These are phyloP conservation scores for Inga leiocalycina DNA, from an alignment of 306 rosid genomes.

Conservation along the genomic window DNA sequence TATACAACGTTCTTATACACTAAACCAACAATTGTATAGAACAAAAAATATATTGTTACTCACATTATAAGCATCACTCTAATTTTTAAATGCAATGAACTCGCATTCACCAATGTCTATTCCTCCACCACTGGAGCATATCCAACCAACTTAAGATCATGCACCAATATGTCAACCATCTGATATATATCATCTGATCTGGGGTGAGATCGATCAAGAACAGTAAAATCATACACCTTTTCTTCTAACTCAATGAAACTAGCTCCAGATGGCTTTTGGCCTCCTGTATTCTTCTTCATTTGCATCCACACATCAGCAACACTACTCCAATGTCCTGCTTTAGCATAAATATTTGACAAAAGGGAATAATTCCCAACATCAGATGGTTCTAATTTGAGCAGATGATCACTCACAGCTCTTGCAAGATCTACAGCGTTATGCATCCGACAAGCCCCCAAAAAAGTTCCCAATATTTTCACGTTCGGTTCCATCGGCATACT, in stretches of 20 bases:
- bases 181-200: conserved; percentile 65
- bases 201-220: conserved; percentile 71
- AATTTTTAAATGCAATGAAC: conserved; percentile 13
- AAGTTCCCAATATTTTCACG: conserved; percentile 66
- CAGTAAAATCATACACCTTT: conserved; percentile 79
- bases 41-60: neutral
- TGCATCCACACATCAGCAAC: conserved; percentile 62
- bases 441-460: conserved; percentile 84
- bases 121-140: conserved; percentile 38
- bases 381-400: conserved; percentile 56
- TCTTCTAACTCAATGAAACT: conserved; percentile 76
- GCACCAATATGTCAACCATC: conserved; percentile 66
- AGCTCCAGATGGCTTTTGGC: conserved; percentile 80
- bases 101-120: conserved; percentile 30
- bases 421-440: conserved; percentile 75
- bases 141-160: conserved; percentile 59
- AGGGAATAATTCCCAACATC: conserved; percentile 72
- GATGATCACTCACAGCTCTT: conserved; percentile 51
- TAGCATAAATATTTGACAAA: conserved; percentile 83
- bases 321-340: conserved; percentile 75
- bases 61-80: conserved; percentile 15
- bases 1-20: conserved; percentile 19
- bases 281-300: conserved; percentile 63
- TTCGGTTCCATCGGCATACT: conserved; percentile 86
- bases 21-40: neutral